Evolutionary conservation across 2,329 filamentous ascomycete species (phyloP).

Genomic region (Fusarium agapanthi): DNA sequence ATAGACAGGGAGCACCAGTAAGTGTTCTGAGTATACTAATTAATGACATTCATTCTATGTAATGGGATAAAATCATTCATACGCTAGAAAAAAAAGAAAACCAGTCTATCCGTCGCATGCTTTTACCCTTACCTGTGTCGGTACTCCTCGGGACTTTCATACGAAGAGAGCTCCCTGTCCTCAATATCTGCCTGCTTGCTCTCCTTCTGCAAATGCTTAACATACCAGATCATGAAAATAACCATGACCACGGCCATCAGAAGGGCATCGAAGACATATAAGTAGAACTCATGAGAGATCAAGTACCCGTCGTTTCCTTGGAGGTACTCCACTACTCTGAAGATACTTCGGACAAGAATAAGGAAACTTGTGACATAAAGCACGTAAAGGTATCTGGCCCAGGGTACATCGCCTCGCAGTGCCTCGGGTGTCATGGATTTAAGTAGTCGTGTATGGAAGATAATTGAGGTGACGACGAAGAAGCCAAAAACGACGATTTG

Average conservation of each 20-base stretch:
- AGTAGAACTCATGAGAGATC: background rate
- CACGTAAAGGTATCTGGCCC: conserved; percentile 4
- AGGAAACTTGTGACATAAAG: conserved; percentile 9
- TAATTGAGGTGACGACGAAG: conserved; percentile 2
- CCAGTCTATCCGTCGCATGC: background rate
- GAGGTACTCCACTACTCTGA: background rate
- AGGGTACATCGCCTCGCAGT: background rate
- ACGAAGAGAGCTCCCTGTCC: background rate
- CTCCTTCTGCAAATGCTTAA: background rate
- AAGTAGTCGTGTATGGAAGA: background rate
- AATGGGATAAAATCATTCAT: rapidly evolving
- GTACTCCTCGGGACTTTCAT: background rate
- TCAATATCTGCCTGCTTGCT: background rate
- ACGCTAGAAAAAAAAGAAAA: background rate
- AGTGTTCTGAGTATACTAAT: background rate
- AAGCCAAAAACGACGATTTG: conserved; percentile 9
- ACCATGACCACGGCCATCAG: conserved; percentile 9
- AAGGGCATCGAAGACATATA: conserved; percentile 11
- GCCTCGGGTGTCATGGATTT: background rate
- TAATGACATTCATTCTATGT: background rate
- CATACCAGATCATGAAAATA: conserved; percentile 1
- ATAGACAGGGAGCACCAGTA: rapidly evolving
- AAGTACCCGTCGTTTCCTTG: conserved; percentile 4
- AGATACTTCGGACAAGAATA: conserved; percentile 9
- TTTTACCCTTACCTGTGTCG: background rate